Conservation (phyloP, 2,329 filamentous ascomycete genomes). For the Aspergillus clavatus region DNA sequence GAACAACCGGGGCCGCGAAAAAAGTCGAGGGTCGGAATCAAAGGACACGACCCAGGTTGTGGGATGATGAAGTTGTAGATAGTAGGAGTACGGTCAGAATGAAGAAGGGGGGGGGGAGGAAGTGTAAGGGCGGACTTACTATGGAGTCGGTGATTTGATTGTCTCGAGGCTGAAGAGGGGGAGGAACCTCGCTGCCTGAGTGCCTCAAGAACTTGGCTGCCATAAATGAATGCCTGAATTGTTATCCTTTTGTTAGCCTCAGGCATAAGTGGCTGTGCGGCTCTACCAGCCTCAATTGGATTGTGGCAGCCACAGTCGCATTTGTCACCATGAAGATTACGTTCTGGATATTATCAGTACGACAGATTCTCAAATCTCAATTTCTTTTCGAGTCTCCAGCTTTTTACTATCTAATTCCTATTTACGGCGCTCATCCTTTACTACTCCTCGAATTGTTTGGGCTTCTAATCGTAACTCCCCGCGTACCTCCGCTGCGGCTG, state of each 20-base stretch:
- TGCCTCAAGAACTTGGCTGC: constrained; percentile 13
- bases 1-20: constrained; percentile 8
- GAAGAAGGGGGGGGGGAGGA: constrained; percentile 13
- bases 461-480: background rate
- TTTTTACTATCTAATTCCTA: too few relatives aligned
- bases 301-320: constrained; percentile 3
- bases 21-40: constrained; percentile 2
- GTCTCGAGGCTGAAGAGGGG: constrained; percentile 14
- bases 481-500: constrained; percentile 11
- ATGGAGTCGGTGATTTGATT: background rate
- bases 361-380: too few relatives aligned
- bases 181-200: too few relatives aligned
- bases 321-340: background rate
- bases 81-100: constrained; percentile 13
- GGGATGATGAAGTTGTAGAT: constrained; percentile 10
- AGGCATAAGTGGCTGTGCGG: constrained; percentile 8
- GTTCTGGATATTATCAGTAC: background rate
- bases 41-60: constrained; percentile 7
- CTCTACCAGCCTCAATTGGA: background rate
- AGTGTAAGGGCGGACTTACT: too few relatives aligned
- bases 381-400: too few relatives aligned
- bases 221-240: constrained; percentile 1
- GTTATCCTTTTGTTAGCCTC: too few relatives aligned
- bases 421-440: too few relatives aligned
- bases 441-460: background rate